Evolutionary conservation across 345 rosid genomes (phyloP), one percentile per base, ranked within the genome.

Genomic region (Euphorbia tirucalli): DNA sequence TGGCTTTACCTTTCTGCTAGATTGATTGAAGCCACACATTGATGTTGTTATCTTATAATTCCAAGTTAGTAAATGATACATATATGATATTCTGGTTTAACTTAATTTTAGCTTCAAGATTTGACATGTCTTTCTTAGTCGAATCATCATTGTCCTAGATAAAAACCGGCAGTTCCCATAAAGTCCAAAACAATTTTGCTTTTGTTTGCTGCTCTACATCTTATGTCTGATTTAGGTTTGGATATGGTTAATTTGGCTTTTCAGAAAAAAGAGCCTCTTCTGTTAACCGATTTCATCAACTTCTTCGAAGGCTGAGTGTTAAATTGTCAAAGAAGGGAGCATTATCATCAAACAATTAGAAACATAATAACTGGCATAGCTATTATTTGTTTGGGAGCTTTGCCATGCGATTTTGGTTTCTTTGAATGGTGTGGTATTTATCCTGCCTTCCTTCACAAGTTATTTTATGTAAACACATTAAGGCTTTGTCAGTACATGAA

Each of bases 21-120:
- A 75, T 46, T 64, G 50, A 63, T 24, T 63, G 69, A 68, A 37
- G 66, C 21, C 24, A 14, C 15, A 16, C 64, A 28, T 56, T 16
- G 11, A 8, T 39, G 55, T 35, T 16, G 30, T 35, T 16, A 35
- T 4, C 58, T n/a, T 31, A 9, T 50, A 21, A 50, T 31, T 54
- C 21, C 44, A 10, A 30, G 44, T 31, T 67, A 59, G 57, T 7
- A 13, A 8, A 16, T 39, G 41, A 19, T 7, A 50, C 4, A n/a
- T 31, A 16, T 37, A 19, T 24, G 10, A 56, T 7, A 27, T 5
- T 7, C 15, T 15, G 24, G 27, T 66, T 48, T 55, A 55, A 52
- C 59, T 28, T 30, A 54, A 37, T 9, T 44, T 10, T 49, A n/a
- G 64, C 63, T 25, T 16, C 10, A 35, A 18, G 52, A 13, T 39